Percentiles rank a stretch among this genome's conserved stretches.
Conservation (phyloP, 139 green algal genomes). For the Chlamydomonas applanata region DNA sequence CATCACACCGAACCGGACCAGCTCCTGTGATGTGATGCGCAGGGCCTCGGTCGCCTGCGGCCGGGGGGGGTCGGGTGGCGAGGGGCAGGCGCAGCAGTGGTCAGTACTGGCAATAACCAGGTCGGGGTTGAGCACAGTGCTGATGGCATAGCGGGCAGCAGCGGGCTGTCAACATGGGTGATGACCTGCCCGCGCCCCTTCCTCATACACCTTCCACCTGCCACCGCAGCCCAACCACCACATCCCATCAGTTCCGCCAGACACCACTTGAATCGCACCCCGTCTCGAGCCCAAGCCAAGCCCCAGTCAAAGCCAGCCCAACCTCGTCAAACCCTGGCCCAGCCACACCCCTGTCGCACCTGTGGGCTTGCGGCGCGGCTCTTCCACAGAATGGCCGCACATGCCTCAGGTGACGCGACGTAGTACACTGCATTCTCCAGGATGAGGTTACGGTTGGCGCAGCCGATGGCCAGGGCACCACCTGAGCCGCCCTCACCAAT, state of each 20-base stretch:
- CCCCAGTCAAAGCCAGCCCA: too few species aligned
- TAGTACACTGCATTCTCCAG: conserved; percentile 97
- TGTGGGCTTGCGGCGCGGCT: conserved; percentile 67
- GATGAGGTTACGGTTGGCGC: conserved; percentile 89
- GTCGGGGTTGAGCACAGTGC: too few species aligned
- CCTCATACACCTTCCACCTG: too few species aligned
- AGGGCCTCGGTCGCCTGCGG: conserved; percentile 87
- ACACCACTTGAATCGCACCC: too few species aligned
- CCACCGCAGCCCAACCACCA: too few species aligned
- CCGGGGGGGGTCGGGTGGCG: too few species aligned
- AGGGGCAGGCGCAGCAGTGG: too few species aligned
- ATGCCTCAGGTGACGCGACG: conserved; percentile 92
- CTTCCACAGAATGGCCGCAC: conserved; percentile 96
- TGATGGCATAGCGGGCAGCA: neutral
- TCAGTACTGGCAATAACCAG: too few species aligned
- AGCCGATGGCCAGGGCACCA: conserved; percentile 93
- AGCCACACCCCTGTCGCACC: conserved; percentile 37
- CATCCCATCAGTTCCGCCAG: too few species aligned
- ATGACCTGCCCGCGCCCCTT: too few species aligned
- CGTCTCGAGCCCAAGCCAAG: too few species aligned
- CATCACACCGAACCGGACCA: conserved; percentile 85
- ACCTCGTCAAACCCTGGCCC: too few species aligned
- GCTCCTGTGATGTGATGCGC: conserved; percentile 84
- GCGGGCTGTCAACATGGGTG: neutral
- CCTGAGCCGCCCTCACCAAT: conserved; percentile 94